A percentile compares a stretch with the other conserved stretches of the same genome.
phyloP scores from a whole-genome alignment of 495 filamentous ascomycete genomes.

The Cenococcum geophilum region DNA sequence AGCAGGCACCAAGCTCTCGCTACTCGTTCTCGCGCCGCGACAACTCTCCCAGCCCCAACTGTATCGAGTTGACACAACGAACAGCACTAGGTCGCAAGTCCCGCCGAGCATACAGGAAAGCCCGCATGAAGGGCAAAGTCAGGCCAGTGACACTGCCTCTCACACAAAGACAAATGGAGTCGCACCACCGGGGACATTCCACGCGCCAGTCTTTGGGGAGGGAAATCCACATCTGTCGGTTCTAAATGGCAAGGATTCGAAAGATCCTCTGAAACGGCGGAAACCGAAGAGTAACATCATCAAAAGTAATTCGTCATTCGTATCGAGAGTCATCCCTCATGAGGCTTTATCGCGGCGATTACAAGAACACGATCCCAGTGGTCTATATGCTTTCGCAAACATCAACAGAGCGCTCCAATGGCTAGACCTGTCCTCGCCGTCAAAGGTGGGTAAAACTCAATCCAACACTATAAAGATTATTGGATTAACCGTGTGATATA shows the following conservation, averaged over 20 bases:
- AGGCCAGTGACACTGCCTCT: slow-evolving; percentile 31
- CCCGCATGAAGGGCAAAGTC: slow-evolving; percentile 33
- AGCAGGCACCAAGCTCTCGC: slow-evolving; percentile 76
- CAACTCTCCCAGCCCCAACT: slow-evolving; percentile 52
- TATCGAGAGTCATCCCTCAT: slow-evolving; percentile 88
- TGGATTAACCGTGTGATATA: slow-evolving; percentile 2
- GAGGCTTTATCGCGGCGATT: slow-evolving; percentile 72
- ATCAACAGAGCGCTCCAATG: slow-evolving; percentile 90
- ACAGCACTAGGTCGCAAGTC: slow-evolving; percentile 41
- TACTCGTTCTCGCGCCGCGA: slow-evolving; percentile 61
- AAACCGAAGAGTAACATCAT: slow-evolving; percentile 97
- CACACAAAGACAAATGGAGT: slow-evolving; percentile 31
- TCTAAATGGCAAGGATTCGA: slow-evolving; percentile 46
- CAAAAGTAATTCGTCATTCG: slow-evolving; percentile 96
- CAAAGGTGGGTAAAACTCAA: slow-evolving; percentile 44
- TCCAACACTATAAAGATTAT: slow-evolving; percentile 33
- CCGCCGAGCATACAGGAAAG: slow-evolving; percentile 40
- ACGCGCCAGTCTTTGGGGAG: slow-evolving; percentile 74
- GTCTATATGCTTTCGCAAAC: slow-evolving; percentile 86
- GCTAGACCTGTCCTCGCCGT: slow-evolving; percentile 60
- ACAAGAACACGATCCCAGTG: slow-evolving; percentile 68
- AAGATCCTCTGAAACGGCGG: slow-evolving; percentile 68
- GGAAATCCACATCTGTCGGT: slow-evolving; percentile 65
- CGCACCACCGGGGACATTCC: slow-evolving; percentile 19
- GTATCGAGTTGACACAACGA: slow-evolving; percentile 45